These are phyloP conservation scores for Sextonia rubra DNA, from an alignment of 164 flowering plant genomes.

Conservation along the genomic window DNA sequence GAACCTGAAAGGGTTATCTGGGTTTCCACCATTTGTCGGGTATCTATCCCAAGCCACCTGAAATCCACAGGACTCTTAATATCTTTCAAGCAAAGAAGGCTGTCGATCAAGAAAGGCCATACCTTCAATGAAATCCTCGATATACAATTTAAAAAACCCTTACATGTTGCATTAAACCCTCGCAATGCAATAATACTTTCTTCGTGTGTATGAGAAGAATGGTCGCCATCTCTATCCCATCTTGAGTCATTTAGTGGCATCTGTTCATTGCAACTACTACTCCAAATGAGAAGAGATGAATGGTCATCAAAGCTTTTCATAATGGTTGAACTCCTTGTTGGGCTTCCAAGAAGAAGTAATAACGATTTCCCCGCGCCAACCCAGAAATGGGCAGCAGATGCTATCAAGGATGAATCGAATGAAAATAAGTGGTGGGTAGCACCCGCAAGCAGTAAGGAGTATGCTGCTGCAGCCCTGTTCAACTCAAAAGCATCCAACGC, in stretches of 20 bases:
- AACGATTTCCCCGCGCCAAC: slow-evolving; percentile 57
- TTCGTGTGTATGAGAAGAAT: slow-evolving; percentile 7
- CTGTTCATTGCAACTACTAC: slow-evolving; percentile 24
- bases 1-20: neutral
- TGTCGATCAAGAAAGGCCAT: slow-evolving; percentile 39
- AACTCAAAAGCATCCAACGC: slow-evolving; percentile 29
- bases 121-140: slow-evolving; percentile 18
- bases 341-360: slow-evolving; percentile 34
- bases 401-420: slow-evolving; percentile 52
- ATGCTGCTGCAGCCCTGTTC: slow-evolving; percentile 45
- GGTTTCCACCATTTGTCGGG: neutral
- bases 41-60: slow-evolving; percentile 28
- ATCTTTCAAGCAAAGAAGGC: slow-evolving; percentile 23
- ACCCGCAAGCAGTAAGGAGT: slow-evolving; percentile 62
- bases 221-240: neutral
- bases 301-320: neutral
- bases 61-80: slow-evolving; percentile 39
- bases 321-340: slow-evolving; percentile 16
- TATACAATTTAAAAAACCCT: slow-evolving; percentile 31
- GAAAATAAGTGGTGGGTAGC: slow-evolving; percentile 45
- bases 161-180: slow-evolving; percentile 30
- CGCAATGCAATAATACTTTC: neutral
- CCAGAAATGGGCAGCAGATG: slow-evolving; percentile 53
- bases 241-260: slow-evolving; percentile 21
- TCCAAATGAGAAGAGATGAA: slow-evolving; percentile 10